Percentiles rank a stretch among this genome's conserved stretches.
Conservation (phyloP, 164 flowering plant genomes). For the Vitis rotundifolia region DNA sequence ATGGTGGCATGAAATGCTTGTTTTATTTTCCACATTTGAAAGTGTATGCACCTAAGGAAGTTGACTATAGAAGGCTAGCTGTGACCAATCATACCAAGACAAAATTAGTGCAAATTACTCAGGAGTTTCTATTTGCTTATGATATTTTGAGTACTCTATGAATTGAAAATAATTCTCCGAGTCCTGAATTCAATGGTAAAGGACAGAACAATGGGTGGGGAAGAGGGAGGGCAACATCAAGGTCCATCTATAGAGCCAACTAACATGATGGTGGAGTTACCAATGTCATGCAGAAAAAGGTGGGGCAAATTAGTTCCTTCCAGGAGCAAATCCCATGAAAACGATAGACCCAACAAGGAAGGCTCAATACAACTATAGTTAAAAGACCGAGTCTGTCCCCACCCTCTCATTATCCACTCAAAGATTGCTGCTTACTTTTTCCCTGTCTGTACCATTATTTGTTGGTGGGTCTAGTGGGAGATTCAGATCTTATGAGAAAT, state of each 20-base stretch:
- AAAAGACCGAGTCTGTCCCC: constrained; percentile 12
- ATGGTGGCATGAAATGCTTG: too few species aligned
- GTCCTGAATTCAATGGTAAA: constrained; percentile 8
- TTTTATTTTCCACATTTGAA: too few species aligned
- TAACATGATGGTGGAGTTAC: constrained; percentile 50
- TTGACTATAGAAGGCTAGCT: too few species aligned
- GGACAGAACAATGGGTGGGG: constrained; percentile 20
- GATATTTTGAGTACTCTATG: too few species aligned
- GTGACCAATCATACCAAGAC: too few species aligned
- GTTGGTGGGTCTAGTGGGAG: constrained; percentile 40
- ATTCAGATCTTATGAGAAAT: constrained; percentile 29
- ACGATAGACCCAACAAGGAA: constrained; percentile 51
- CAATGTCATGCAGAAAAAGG: constrained; percentile 34
- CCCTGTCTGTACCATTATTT: constrained; percentile 31
- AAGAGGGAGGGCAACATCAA: constrained; percentile 17
- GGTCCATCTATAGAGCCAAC: constrained; percentile 36
- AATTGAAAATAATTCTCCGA: background rate
- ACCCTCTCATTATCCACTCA: constrained; percentile 34
- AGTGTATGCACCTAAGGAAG: too few species aligned
- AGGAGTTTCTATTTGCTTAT: too few species aligned
- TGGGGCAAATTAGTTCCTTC: constrained; percentile 23
- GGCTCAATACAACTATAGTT: constrained; percentile 25
- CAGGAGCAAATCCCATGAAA: constrained; percentile 30
- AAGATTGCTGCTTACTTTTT: constrained; percentile 24
- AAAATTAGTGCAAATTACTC: too few species aligned